Conservation (phyloP, 441 rosid species). For the Erodium moschatum region DNA sequence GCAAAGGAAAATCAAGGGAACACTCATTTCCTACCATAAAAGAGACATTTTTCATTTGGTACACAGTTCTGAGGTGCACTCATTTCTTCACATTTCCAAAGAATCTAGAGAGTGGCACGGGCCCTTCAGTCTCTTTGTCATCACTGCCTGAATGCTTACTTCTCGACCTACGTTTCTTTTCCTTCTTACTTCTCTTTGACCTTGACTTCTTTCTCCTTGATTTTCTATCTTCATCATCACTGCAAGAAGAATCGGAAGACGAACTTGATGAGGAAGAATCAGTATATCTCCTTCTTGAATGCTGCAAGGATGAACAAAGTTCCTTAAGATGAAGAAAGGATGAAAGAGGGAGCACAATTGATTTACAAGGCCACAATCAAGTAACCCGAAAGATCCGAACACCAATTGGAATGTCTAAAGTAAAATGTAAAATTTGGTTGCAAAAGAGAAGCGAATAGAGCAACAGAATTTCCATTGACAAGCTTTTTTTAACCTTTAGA, state of each 20-base stretch:
- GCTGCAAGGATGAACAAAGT: conserved; percentile 36
- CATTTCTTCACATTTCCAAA: no score
- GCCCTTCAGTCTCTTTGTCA: conserved; percentile 54
- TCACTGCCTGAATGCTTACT: conserved; percentile 40
- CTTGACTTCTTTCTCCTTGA: conserved; percentile 67
- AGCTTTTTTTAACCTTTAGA: no score
- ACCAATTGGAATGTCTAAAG: background rate
- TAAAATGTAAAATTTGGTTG: no score
- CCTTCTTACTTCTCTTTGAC: conserved; percentile 33
- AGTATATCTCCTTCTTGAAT: conserved; percentile 53
- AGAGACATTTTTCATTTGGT: no score
- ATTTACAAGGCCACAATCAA: no score
- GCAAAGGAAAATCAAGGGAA: no score
- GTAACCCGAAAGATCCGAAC: no score
- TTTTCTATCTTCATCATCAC: conserved; percentile 58
- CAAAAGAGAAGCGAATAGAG: no score
- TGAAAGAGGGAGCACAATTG: no score
- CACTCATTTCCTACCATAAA: no score
- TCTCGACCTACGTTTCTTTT: conserved; percentile 57
- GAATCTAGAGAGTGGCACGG: conserved; percentile 65
- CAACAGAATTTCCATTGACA: no score
- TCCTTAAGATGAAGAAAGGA: conserved; percentile 1
- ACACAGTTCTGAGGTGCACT: no score
- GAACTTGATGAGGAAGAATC: conserved; percentile 47
- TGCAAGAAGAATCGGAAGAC: conserved; percentile 41